Base-by-base conservation (phyloP, 2,329 filamentous ascomycete genomes). In the Sporothrix dimorphospora region DNA sequence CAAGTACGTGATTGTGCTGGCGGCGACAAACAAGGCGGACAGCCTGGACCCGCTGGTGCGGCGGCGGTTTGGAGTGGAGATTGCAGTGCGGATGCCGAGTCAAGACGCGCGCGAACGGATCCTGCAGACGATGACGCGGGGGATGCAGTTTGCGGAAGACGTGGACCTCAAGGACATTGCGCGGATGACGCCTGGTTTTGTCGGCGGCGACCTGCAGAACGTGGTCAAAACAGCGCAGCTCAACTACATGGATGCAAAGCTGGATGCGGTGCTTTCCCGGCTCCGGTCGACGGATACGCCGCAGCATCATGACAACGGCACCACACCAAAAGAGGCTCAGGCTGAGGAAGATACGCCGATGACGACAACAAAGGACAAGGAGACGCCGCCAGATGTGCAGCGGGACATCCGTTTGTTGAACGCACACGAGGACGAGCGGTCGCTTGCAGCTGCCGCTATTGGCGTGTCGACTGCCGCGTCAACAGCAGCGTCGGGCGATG, bases 1-100 rank as follows among this genome's bases (percentile, higher is more conserved):
- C 42, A 72, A 72, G 59, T 63, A 92, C 1, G 93, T 98, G 16
- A 91, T 98, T 42, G 93, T 97, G 16, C 87, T 98, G 68, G 96
- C 94, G 0, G 96, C 96, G 2, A 98, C 95, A 0, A 97, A 97
- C 79, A 87, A 92, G 47, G 92, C 94, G 0, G 94, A 97, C 77
- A 94, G 91, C 76, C 85, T 99, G 47, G 94, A 98, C 77, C 91
- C 94, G 0, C 42, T 87, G 91, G 77, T 87, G 90, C 80, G 90
- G 88, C 70, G 94, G 92, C 11, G 86, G 91, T 69, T 97, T 97
- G 78, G 92, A 93, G 76, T 90, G 89, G 73, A 94, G 94, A 77
- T 98, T 76, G 94, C 94, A 78, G 90, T 98, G 79, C 91, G 91
- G 27, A 93, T 98, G 47, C 96, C 96, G 0, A 94, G 93, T 75